Evolutionary conservation across 1,139 yeast species (phyloP), one percentile per base, ranked within the genome.

Genomic region (Pichia sp.): DNA sequence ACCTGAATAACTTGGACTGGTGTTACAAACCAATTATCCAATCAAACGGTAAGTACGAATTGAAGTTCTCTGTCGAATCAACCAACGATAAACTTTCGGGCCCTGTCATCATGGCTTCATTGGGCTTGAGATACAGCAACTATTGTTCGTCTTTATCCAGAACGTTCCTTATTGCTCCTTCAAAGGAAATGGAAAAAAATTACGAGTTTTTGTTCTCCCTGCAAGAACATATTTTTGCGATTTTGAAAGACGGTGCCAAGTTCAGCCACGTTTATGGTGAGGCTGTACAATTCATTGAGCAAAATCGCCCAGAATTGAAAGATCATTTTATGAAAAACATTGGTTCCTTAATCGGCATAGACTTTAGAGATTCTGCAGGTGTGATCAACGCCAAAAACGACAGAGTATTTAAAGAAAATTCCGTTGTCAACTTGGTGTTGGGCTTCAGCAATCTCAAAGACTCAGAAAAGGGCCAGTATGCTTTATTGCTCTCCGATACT

Each of bases 331-430:
- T 90, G 54, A 89, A 88, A 66, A 90, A 88, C 65, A 81, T 87
- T 61, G 99, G 99, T 54, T 89, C 95, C 81, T 77, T 90, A 56
- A 85, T 88, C 60, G 99, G 99, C 56, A 80, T 93, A 62, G 97
- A 90, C 67, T 90, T 89, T 67, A 80, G 96, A 70, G 97, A 92
- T 68, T 80, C 93, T 0, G 74, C 85, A 1, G 81, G 88, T 61
- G 77, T 90, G 34, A 74, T 93, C 57, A 89, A 87, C 65, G 76
- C 79, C 30, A 92, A 89, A 66, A 87, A 83, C 68, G 89, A 85
- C 47, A 78, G 95, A 62, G 73, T 70, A 32, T 74, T 93, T 56
- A 78, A 77, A 56, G 85, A 83, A 60, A 93, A 93, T 43, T 86
- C 90, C 68, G 83, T 90, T 15, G 78, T 90, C 56, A 85, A 90